Evolutionary conservation across 495 filamentous ascomycete species (phyloP).

Genomic region (Astrothelium subdiscretum): DNA sequence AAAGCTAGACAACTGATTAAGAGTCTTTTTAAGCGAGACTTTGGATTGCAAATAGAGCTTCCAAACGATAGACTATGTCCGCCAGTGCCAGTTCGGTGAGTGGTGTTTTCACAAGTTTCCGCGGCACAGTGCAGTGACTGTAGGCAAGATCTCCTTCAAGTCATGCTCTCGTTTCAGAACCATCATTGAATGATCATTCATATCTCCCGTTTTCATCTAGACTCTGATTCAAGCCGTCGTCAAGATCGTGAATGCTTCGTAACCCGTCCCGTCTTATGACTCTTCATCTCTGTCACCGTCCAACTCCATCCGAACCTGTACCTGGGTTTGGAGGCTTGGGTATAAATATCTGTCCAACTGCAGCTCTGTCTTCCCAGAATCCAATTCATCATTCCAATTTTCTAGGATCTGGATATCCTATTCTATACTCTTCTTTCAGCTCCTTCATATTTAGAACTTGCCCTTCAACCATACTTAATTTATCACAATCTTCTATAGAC

Average conservation of each 20-base stretch:
- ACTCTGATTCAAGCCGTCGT: too few species aligned
- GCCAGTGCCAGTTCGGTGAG: slow-evolving; percentile 45
- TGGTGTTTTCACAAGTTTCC: neutral
- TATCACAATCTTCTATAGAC: neutral
- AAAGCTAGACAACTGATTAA: slow-evolving; percentile 60
- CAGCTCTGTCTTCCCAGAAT: neutral
- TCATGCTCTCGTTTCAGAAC: too few species aligned
- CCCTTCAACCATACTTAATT: neutral
- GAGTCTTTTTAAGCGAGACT: slow-evolving; percentile 63
- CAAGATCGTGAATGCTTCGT: too few species aligned
- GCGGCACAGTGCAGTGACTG: neutral
- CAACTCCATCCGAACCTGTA: neutral
- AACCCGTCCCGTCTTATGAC: too few species aligned
- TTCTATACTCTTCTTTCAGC: neutral
- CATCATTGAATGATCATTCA: too few species aligned
- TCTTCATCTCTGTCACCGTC: neutral
- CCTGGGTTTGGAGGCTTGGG: neutral
- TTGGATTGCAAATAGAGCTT: slow-evolving; percentile 56
- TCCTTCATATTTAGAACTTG: neutral
- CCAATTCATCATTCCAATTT: neutral
- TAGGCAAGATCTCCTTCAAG: too few species aligned
- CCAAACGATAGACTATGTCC: slow-evolving; percentile 77
- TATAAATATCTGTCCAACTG: neutral
- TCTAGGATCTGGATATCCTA: neutral
- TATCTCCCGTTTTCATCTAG: too few species aligned